Percentiles rank a stretch among this genome's conserved stretches.
phyloP scores from a whole-genome alignment of 2,329 filamentous ascomycete species.

The Scleromitrula shiraiana region DNA sequence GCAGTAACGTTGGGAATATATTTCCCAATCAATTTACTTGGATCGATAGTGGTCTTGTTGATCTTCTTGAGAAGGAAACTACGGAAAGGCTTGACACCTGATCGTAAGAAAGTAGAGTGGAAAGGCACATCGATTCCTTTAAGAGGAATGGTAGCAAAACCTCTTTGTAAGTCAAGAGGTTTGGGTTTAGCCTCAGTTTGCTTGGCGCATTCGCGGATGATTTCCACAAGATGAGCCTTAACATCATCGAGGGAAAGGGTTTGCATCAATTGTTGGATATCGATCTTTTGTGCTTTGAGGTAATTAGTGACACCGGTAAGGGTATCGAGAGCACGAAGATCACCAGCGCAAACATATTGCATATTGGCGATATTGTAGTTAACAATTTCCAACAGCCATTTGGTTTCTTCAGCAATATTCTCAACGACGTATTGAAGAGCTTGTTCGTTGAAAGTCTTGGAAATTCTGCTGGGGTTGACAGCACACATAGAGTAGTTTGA shows the following conservation, averaged over 20 bases:
- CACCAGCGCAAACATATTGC: conserved; percentile 67
- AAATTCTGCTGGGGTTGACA: conserved; percentile 96
- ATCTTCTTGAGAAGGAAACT: conserved; percentile 99
- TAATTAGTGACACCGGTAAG: conserved; percentile 72
- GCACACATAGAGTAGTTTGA: conserved; percentile 99
- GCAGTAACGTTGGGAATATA: conserved; percentile 99
- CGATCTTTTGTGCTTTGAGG: conserved; percentile 93
- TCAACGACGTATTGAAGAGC: conserved; percentile 94
- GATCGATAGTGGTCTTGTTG: conserved; percentile 97
- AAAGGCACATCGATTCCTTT: conserved; percentile 98
- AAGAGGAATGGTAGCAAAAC: conserved; percentile 93
- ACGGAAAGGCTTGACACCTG: conserved; percentile 97
- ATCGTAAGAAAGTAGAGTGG: conserved; percentile 97
- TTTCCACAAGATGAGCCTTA: conserved; percentile 80
- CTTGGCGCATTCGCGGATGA: conserved; percentile 82
- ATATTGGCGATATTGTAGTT: conserved; percentile 77
- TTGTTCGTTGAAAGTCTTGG: conserved; percentile 97
- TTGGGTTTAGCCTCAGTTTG: conserved; percentile 82
- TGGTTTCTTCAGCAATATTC: conserved; percentile 88
- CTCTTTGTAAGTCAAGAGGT: conserved; percentile 84
- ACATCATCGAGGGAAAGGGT: conserved; percentile 82
- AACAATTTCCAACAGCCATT: conserved; percentile 97
- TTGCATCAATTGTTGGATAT: conserved; percentile 88
- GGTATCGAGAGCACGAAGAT: conserved; percentile 63
- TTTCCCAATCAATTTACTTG: conserved; percentile 92